Conservation (phyloP, 306 rosid genomes). For the Cucumis hystrix region DNA sequence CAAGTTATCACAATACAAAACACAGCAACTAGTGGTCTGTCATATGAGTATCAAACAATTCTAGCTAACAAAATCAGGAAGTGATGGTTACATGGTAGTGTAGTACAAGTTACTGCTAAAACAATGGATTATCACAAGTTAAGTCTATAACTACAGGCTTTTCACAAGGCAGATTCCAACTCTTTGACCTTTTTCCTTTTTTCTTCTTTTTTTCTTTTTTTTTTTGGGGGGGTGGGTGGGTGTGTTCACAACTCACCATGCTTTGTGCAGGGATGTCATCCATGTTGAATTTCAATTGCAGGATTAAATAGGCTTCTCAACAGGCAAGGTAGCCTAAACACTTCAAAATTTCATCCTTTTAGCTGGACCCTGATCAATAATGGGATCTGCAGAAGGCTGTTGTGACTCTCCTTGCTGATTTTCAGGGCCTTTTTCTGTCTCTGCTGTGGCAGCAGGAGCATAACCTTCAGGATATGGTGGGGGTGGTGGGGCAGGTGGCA, state of each 20-base stretch:
- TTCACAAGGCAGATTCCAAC: not conserved
- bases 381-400: conserved; percentile 62
- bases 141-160: not conserved
- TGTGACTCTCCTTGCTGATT: conserved; percentile 51
- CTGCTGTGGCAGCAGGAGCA: conserved; percentile 35
- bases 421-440: conserved; percentile 56
- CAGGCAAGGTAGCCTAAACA: not conserved
- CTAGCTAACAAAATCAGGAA: not conserved
- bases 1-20: not conserved
- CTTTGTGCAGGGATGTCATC: not conserved
- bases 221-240: not conserved
- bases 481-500: conserved; percentile 74
- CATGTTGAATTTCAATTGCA: not conserved
- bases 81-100: not conserved
- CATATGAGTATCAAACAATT: not conserved
- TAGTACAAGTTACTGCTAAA: not conserved
- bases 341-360: conserved; percentile 65
- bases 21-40: not conserved
- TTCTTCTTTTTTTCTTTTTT: too few relatives aligned
- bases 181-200: too few relatives aligned
- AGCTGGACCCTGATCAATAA: conserved; percentile 81
- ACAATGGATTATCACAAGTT: not conserved
- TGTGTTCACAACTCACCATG: not conserved
- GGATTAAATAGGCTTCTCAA: not conserved
- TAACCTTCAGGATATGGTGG: conserved; percentile 93